Base-by-base conservation (phyloP, 768 basidiomycete genomes). In the Epithele typhae region DNA sequence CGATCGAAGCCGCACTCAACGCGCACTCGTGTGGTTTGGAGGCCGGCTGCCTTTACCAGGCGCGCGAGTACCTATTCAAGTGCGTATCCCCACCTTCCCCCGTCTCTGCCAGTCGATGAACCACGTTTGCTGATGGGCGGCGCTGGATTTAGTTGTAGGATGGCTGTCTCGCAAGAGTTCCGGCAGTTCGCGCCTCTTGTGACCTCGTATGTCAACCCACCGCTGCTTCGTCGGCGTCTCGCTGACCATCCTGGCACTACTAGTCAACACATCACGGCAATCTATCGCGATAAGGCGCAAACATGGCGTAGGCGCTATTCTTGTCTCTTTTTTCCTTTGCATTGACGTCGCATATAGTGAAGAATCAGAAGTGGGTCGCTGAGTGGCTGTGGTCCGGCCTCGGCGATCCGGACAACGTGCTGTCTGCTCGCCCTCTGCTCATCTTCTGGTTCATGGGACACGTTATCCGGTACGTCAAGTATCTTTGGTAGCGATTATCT, bases 61-160 rank as follows among this genome's bases (percentile, higher is more conserved):
- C 81, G 25, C 71, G 84, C 36, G 87, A 87, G 54, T 84, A 77
- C 54, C 67, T 88, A 18, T 88, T 86, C 70, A 86, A 85, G 87
- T 86, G 59, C 63, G 83, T n/a, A n/a, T 65, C 3, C n/a, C n/a
- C n/a, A n/a, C n/a, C n/a, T n/a, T n/a, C n/a, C n/a, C n/a, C n/a
- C n/a, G n/a, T n/a, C n/a, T n/a, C n/a, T n/a, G n/a, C n/a, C 27
- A 30, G 27, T 30, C 27, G 7, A 30, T 30, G 27, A 30, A 7
- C 14, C 14, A 7, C 14, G 27, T 7, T 30, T 30, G 7, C 27
- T 30, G 7, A 14, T 30, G 8, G 27, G 8, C 27, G 27, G 14
- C 27, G 14, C 27, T 30, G 8, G 27, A 30, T 30, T n/a, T 36
- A 89, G 87, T 53, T 79, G 76, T 21, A 74, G 84, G 25, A 81